These are phyloP conservation scores for Populus simonii DNA, from an alignment of 345 rosid species.

Conservation along the genomic window DNA sequence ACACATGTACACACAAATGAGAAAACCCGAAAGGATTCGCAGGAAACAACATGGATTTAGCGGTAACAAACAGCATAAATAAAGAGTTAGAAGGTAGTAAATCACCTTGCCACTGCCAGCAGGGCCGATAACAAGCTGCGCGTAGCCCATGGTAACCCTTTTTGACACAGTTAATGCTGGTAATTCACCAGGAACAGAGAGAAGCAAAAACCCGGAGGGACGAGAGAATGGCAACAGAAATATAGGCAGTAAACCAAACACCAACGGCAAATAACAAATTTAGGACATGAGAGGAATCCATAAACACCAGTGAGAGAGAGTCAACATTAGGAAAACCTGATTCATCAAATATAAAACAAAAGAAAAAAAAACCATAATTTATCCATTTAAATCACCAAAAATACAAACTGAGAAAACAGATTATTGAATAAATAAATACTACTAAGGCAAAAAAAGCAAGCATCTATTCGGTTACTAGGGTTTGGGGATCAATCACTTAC, in stretches of 20 bases:
- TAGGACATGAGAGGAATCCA: slow-evolving; percentile 54
- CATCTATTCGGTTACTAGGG: no score
- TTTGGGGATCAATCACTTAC: no score
- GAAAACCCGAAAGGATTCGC: not conserved
- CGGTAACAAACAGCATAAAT: not conserved
- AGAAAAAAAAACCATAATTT: no score
- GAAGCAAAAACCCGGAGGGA: slow-evolving; percentile 54
- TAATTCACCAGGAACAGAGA: slow-evolving; percentile 37
- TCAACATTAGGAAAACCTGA: no score
- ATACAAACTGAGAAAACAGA: no score
- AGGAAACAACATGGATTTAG: not conserved
- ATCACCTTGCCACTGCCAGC: slow-evolving; percentile 90
- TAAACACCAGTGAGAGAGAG: slow-evolving; percentile 28
- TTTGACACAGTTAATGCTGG: not conserved
- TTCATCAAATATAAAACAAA: no score
- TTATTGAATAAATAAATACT: no score
- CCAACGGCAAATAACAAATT: slow-evolving; percentile 54
- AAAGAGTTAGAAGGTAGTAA: not conserved
- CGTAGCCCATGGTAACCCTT: slow-evolving; percentile 60
- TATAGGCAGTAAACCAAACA: slow-evolving; percentile 84
- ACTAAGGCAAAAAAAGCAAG: no score
- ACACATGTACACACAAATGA: not conserved
- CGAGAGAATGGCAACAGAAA: slow-evolving; percentile 62
- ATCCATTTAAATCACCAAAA: no score
- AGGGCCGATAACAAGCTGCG: slow-evolving; percentile 79